phyloP scores from a whole-genome alignment of 768 basidiomycete species.

The Lentinula sp. region DNA sequence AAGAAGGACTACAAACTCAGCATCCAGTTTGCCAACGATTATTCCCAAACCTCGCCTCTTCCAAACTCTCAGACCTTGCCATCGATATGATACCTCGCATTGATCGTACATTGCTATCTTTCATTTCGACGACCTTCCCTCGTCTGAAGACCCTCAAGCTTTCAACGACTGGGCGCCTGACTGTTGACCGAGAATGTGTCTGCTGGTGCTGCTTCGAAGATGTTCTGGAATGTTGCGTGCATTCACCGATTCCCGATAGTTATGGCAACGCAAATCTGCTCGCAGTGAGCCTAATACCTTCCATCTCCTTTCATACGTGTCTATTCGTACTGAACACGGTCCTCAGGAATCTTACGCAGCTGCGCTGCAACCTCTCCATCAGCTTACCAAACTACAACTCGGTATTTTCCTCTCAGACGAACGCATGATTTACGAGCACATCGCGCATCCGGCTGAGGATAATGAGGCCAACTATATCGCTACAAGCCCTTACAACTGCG shows the following conservation, averaged over 20 bases:
- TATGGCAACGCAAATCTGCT: conserved; percentile 36
- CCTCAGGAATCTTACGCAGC: conserved; percentile 35
- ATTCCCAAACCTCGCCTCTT: conserved; percentile 17
- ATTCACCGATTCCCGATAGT: conserved; percentile 58
- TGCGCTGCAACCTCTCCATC: conserved; percentile 38
- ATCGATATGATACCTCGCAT: conserved; percentile 55
- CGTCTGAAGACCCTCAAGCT: conserved; percentile 43
- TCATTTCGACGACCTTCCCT: conserved; percentile 43
- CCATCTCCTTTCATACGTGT: neutral
- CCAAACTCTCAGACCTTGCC: conserved; percentile 38
- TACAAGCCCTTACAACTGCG: conserved; percentile 30
- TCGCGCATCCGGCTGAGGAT: conserved; percentile 21
- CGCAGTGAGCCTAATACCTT: conserved; percentile 32
- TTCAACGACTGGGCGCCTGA: conserved; percentile 54
- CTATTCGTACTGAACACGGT: neutral
- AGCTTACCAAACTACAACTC: conserved; percentile 46
- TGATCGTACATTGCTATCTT: conserved; percentile 38
- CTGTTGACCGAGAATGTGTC: conserved; percentile 32
- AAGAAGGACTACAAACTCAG: conserved; percentile 41
- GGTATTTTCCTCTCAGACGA: conserved; percentile 61
- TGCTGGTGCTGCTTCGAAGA: conserved; percentile 67
- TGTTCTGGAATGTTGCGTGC: conserved; percentile 42
- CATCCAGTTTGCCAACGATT: conserved; percentile 23
- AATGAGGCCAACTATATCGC: conserved; percentile 11
- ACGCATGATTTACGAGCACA: conserved; percentile 39